A percentile compares a stretch with the other conserved stretches of the same genome.
Evolutionary conservation across 306 rosid genomes (phyloP).

Genomic region (Inga laurina): DNA sequence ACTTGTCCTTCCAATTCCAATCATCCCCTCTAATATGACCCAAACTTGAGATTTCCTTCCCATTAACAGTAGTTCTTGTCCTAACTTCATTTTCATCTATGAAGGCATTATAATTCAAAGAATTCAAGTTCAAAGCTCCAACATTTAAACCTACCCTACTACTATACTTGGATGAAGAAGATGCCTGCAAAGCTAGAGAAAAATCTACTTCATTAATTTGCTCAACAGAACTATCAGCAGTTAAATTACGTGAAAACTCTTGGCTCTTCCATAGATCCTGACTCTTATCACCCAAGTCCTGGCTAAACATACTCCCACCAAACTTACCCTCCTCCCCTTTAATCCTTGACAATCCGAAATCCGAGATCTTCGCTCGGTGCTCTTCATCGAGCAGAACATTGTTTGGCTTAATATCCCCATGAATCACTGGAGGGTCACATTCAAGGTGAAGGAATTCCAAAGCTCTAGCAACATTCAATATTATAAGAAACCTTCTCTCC

Average conservation of each 20-base stretch:
- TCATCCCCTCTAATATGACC: constrained; percentile 44
- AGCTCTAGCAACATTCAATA: constrained; percentile 81
- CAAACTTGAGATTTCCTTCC: constrained; percentile 67
- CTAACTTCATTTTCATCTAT: constrained; percentile 56
- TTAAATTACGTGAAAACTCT: constrained; percentile 81
- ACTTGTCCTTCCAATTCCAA: constrained; percentile 25
- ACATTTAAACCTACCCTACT: constrained; percentile 55
- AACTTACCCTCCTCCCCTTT: constrained; percentile 85
- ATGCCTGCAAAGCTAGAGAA: constrained; percentile 92
- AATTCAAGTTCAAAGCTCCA: constrained; percentile 68
- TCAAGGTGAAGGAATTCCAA: constrained; percentile 87
- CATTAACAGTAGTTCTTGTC: constrained; percentile 44
- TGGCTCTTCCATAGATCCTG: constrained; percentile 81
- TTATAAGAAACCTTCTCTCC: constrained; percentile 75
- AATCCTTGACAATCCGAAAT: constrained; percentile 89
- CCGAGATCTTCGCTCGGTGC: constrained; percentile 70
- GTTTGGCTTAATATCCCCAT: constrained; percentile 92
- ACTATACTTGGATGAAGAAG: constrained; percentile 80
- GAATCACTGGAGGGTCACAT: constrained; percentile 94
- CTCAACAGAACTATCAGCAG: constrained; percentile 73
- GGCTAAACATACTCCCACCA: constrained; percentile 83
- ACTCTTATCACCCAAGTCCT: constrained; percentile 71
- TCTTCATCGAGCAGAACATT: constrained; percentile 82
- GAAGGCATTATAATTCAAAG: constrained; percentile 65
- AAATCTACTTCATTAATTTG: constrained; percentile 84